phyloP scores from a whole-genome alignment of 805 yeast genomes.

The Cyberlindnera saturnus region DNA sequence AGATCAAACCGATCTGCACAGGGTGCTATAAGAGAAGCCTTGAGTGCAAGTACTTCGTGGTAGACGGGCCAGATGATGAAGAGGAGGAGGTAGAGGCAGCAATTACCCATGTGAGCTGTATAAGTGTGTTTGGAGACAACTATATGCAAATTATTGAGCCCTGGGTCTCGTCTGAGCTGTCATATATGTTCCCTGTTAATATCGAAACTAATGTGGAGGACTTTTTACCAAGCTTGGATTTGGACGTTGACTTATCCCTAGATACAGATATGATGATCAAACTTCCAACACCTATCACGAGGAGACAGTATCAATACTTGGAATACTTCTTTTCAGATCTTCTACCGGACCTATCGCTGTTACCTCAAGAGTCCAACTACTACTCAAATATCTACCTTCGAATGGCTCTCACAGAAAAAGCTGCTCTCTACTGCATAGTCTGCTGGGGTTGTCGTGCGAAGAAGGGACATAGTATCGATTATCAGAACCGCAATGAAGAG shows the following conservation, averaged over 20 bases:
- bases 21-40: constrained; percentile 29
- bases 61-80: constrained; percentile 3
- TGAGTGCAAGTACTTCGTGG: constrained; percentile 24
- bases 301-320: constrained; percentile 32
- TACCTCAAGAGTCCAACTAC: constrained; percentile 38
- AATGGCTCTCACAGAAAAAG: constrained; percentile 36
- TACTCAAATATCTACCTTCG: constrained; percentile 39
- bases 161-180: constrained; percentile 4
- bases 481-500: constrained; percentile 14
- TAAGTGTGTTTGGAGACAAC: constrained; percentile 2
- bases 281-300: constrained; percentile 23
- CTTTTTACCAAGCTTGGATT: neutral
- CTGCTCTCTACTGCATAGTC: constrained; percentile 39
- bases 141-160: constrained; percentile 5
- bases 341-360: constrained; percentile 34
- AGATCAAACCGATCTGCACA: constrained; percentile 39
- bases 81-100: constrained; percentile 7
- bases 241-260: no score
- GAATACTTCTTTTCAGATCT: constrained; percentile 39
- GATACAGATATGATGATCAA: neutral
- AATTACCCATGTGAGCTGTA: constrained; percentile 5
- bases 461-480: constrained; percentile 6
- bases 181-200: constrained; percentile 1
- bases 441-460: constrained; percentile 44
- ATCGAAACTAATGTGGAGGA: constrained; percentile 1